Evolutionary conservation across 2,329 filamentous ascomycete genomes (phyloP).

Genomic region (Fusarium sp.): DNA sequence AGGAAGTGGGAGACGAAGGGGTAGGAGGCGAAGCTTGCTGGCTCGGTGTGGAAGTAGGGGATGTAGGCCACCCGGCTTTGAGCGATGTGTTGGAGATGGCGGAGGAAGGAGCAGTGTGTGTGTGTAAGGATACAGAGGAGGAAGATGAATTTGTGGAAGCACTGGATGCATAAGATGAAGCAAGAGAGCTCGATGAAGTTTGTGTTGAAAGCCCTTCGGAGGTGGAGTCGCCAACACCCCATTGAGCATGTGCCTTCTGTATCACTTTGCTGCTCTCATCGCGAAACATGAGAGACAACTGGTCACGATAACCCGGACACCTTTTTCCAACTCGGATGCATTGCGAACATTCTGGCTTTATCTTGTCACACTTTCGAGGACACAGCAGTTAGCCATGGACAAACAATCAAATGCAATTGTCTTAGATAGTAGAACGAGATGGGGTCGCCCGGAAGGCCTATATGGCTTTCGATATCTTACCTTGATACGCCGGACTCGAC

Average conservation of each 20-base stretch:
- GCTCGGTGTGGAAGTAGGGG: constrained; percentile 27
- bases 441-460: background rate
- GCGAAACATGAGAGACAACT: constrained; percentile 73
- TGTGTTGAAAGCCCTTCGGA: constrained; percentile 29
- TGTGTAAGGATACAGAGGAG: constrained; percentile 23
- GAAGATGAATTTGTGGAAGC: constrained; percentile 34
- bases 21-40: constrained; percentile 33
- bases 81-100: constrained; percentile 35
- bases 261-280: constrained; percentile 74
- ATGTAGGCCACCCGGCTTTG: constrained; percentile 37
- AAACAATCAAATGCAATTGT: background rate
- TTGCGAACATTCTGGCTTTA: constrained; percentile 70
- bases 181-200: constrained; percentile 44
- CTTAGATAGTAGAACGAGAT: background rate
- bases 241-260: constrained; percentile 67
- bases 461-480: constrained; percentile 50
- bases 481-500: constrained; percentile 67
- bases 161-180: constrained; percentile 36
- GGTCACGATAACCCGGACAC: constrained; percentile 74
- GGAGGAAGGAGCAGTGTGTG: constrained; percentile 18
- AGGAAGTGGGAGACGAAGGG: constrained; percentile 36
- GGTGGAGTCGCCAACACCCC: constrained; percentile 52
- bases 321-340: constrained; percentile 69
- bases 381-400: constrained; percentile 20
- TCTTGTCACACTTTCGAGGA: constrained; percentile 68